Evolutionary conservation across 2,329 filamentous ascomycete genomes (phyloP), one percentile per base, ranked within the genome.

Genomic region (Emydomyces testavorans): DNA sequence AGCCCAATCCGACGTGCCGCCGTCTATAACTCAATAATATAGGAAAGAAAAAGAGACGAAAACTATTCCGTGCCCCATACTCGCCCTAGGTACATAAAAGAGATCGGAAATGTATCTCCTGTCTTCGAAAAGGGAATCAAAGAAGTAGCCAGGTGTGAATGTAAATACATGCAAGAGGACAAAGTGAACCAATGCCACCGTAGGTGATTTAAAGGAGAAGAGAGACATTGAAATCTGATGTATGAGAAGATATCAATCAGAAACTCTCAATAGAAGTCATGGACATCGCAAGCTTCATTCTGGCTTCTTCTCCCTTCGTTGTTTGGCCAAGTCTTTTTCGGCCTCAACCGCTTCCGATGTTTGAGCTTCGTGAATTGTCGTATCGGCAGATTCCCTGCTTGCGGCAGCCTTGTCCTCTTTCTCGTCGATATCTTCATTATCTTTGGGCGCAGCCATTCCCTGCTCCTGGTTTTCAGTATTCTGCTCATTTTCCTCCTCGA

Each of bases 401-500:
- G 45, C 24, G 43, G 66, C 48, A 2, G 49, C 42, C 39, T 52
- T 54, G 20, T 58, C 47, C 55, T 94, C 87, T 71, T 90, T 88
- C 66, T 96, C 92, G 60, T 96, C 90, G 58, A 96, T 96, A 63
- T 96, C 78, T 53, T 94, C 86, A 24, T 81, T 79, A 59, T 96
- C 92, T 61, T 88, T 85, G 1, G 85, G 85, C 6, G 82, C 82
- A 11, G 82, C 76, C 43, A 84, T 76, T 10, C 85, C 85, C 34
- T 78, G 79, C 59, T 80, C 80, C 64, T 85, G 80, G 67, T 85
- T 86, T 65, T 83, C 78, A 62, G 88, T 78, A 60, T 85, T 85
- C 71, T 98, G 90, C 71, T 92, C 79, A 54, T 90, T 93, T 73
- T 98, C 92, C 64, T 98, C 92, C 54, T 94, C 83, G 50, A 98